Evolutionary conservation across 1,284 basidiomycete genomes (phyloP).

Genomic region (Cutaneotrichosporon sp.): DNA sequence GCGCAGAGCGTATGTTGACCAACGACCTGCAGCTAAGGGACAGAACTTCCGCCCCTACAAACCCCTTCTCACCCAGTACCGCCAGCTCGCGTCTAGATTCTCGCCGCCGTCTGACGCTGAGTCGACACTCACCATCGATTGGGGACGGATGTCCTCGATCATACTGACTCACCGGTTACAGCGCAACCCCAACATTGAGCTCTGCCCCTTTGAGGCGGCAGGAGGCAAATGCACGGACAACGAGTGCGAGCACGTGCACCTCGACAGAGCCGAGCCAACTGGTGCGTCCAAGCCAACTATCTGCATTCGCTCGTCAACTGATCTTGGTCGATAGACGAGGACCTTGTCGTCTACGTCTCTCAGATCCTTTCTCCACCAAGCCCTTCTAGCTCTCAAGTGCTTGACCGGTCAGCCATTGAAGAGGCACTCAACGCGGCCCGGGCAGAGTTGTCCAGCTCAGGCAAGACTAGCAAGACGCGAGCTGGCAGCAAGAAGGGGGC

Average conservation of each 20-base stretch:
- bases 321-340: conserved; percentile 31
- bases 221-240: conserved; percentile 45
- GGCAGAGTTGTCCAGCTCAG: conserved; percentile 8
- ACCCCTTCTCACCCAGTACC: conserved; percentile 40
- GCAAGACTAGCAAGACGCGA: conserved; percentile 2
- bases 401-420: conserved; percentile 2
- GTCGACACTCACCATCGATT: conserved; percentile 26
- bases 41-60: conserved; percentile 28
- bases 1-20: conserved; percentile 4
- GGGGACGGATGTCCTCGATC: conserved; percentile 33
- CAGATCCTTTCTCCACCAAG: conserved; percentile 13
- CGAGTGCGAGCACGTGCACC: conserved; percentile 38
- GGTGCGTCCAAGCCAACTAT: conserved; percentile 29
- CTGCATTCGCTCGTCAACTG: conserved; percentile 11
- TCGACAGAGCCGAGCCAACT: conserved; percentile 31
- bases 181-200: conserved; percentile 27
- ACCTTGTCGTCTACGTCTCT: conserved; percentile 37
- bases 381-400: neutral
- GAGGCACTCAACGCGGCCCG: conserved; percentile 18
- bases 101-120: neutral
- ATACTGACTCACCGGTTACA: conserved; percentile 42
- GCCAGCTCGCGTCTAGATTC: conserved; percentile 31
- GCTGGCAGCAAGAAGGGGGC: neutral
- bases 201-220: conserved; percentile 40
- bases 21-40: conserved; percentile 1